phyloP scores from a whole-genome alignment of 192 early-diverging fungal species.

The Rhizophagus clarus region DNA sequence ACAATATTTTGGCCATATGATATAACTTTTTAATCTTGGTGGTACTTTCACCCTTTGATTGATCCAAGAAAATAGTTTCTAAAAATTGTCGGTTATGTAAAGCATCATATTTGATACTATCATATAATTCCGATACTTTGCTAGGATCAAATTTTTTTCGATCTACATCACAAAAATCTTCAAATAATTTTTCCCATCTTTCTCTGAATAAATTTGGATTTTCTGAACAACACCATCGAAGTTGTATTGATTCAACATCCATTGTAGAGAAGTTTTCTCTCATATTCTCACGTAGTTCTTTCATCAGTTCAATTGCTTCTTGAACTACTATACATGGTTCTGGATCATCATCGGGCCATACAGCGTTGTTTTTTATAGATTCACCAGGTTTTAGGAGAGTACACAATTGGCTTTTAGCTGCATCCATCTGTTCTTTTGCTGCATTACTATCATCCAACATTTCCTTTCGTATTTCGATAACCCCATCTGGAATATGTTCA shows the following conservation, averaged over 20 bases:
- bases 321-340: slow-evolving; percentile 56
- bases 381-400: slow-evolving; percentile 46
- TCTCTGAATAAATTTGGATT: slow-evolving; percentile 84
- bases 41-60: slow-evolving; percentile 28
- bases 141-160: slow-evolving; percentile 71
- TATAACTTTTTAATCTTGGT: slow-evolving; percentile 67
- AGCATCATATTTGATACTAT: slow-evolving; percentile 97
- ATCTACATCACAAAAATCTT: slow-evolving; percentile 72
- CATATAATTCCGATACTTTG: slow-evolving; percentile 91
- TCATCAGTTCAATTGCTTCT: slow-evolving; percentile 72
- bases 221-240: slow-evolving; percentile 90
- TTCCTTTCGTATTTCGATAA: slow-evolving; percentile 78
- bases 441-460: slow-evolving; percentile 95
- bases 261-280: slow-evolving; percentile 68
- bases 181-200: slow-evolving; percentile 96
- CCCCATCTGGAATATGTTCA: slow-evolving; percentile 56
- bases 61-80: slow-evolving; percentile 67
- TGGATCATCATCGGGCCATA: slow-evolving; percentile 45
- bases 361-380: slow-evolving; percentile 30
- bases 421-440: slow-evolving; percentile 93
- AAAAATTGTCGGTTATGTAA: slow-evolving; percentile 90
- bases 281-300: slow-evolving; percentile 72
- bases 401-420: slow-evolving; percentile 74
- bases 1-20: slow-evolving; percentile 78
- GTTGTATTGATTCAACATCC: slow-evolving; percentile 65